phyloP scores from a whole-genome alignment of 192 early-diverging fungal species.

The Gigaspora rosea region DNA sequence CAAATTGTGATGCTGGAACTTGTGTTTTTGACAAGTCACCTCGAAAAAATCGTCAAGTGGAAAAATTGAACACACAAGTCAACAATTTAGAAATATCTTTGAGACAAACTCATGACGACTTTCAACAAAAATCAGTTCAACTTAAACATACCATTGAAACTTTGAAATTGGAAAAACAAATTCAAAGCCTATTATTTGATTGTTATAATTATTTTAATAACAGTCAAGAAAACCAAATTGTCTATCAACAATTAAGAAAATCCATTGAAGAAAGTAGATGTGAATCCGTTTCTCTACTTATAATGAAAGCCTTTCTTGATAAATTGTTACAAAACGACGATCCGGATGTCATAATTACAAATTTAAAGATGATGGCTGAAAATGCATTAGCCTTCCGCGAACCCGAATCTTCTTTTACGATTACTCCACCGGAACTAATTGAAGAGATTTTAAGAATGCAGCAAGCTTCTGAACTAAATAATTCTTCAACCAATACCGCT shows the following conservation, averaged over 20 bases:
- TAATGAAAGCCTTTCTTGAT: not conserved
- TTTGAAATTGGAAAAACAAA: conserved; percentile 5
- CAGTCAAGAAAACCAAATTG: not conserved
- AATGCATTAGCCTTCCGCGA: not conserved
- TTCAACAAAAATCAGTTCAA: not conserved
- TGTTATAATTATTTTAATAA: not conserved
- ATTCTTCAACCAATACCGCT: too few species aligned
- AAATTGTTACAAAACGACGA: not conserved
- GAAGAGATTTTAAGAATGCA: too few species aligned
- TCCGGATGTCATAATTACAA: not conserved
- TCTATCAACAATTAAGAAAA: not conserved
- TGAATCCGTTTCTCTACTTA: not conserved
- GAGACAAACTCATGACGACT: not conserved
- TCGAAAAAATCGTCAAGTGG: conserved; percentile 25
- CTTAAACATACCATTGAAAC: too few species aligned
- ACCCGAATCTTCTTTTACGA: not conserved
- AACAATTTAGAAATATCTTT: not conserved
- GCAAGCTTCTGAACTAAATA: too few species aligned
- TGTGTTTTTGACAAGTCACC: conserved; percentile 20
- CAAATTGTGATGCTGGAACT: conserved; percentile 1
- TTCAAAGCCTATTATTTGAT: not conserved
- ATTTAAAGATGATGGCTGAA: not conserved
- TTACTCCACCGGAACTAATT: too few species aligned
- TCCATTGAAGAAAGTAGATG: conserved; percentile 6
- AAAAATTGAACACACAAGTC: not conserved